Evolutionary conservation across 2,329 filamentous ascomycete genomes (phyloP), one percentile per base, ranked within the genome.

Genomic region (Monilinia fructigena): DNA sequence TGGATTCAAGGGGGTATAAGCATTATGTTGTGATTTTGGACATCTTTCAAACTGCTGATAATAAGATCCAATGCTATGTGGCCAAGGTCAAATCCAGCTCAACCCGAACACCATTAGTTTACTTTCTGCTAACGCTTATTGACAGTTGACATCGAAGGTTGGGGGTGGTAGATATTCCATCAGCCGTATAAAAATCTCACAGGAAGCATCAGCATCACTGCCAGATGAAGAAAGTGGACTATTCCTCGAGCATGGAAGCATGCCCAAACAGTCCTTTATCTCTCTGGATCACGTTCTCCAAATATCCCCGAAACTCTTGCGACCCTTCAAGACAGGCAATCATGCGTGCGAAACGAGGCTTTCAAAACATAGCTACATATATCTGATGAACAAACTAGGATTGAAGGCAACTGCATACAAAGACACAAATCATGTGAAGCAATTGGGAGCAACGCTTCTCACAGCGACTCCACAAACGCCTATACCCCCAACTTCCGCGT

Each of bases 391-490:
- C 1, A 20, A 2, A 8, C 10, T 59, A 8, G 26, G 28, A 4
- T 10, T 59, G 3, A 10, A 10, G 6, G 1, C 56, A 47, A 18
- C 26, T 18, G 4, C 2, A 10, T 48, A 48, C 28, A 6, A 38
- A 20, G 1, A 35, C 3, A 60, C 56, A 6, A 10, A 7, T 2
- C 4, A 1, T 16, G 56, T 48, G 26, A 35, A 5, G 12, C 12
- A 6, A 11, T 11, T 23, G 4, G 20, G 42, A 35, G 12, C 42
- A 10, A 35, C 4, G 16, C 45, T 58, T n/a, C 40, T n/a, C 40
- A 14, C 4, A 0, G 23, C 4, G 2, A 3, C 8, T 12, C 4
- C 18, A 1, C 11, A 10, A 18, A n/a, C 38, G 1, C 11, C 38
- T 1, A 12, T 14, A 12, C 38, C 4, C 4, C 8, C 8, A 1